Base-by-base conservation (phyloP, 2,329 filamentous ascomycete genomes). In the Colletotrichum cereale region DNA sequence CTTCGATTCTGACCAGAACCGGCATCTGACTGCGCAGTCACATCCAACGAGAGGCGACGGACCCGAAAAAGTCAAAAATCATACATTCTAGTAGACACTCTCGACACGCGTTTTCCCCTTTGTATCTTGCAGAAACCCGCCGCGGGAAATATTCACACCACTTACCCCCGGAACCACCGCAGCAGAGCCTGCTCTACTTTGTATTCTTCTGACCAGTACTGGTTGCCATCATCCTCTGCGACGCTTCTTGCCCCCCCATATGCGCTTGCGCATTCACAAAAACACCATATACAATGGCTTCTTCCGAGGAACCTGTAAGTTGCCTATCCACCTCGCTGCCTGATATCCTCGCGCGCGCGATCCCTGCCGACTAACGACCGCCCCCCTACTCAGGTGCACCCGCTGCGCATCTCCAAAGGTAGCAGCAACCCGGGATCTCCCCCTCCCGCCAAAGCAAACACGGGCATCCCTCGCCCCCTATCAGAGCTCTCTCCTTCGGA, bases 401-500 rank as follows among this genome's bases (percentile, higher is more conserved):
- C 93, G 78, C 84, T 96, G 84, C 92, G 92, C 83, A 94, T 96
- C 78, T 91, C 91, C 83, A 95, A 94, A 84, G 88, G 83, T 78
- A 88, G 85, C 42, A 71, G 67, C 57, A 62, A 52, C 67, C 85
- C 87, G 62, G 84, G 82, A 73, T 80, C 87, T 65, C 91, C 91
- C 72, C 89, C 92, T 55, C 82, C 85, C 77, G 95, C 85, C 78
- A 95, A 91, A 81, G 88, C 89, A 85, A 79, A 84, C 66, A 87
- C 84, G 80, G 86, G 88, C 77, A 83, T 88, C 66, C 89, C 91
- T 79, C 91, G 93, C 77, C 93, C 96, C 70, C 88, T 99, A 75
- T 93, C 94, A 73, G 96, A 99, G 85, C 91, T 99, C 79, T 94
- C 93, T 76, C 93, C 93, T 63, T 93, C 93, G 73, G 94, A 95